Evolutionary conservation across 331 rosid species (phyloP).

Genomic region (Quercus phellos): DNA sequence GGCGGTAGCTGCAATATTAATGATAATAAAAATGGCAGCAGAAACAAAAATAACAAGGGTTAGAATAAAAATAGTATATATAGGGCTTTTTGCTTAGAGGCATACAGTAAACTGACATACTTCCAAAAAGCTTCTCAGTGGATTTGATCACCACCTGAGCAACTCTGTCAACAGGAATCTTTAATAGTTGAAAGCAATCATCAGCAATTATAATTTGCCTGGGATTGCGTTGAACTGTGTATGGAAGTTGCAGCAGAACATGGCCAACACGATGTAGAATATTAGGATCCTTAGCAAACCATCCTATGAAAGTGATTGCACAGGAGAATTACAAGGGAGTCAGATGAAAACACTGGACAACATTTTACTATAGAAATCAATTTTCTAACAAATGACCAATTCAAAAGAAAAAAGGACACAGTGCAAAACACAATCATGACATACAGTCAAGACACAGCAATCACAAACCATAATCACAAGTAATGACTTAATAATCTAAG

Average conservation of each 20-base stretch:
- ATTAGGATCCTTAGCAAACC: constrained; percentile 84
- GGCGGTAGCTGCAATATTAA: constrained; percentile 3
- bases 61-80: neutral
- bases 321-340: neutral
- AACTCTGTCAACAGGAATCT: constrained; percentile 65
- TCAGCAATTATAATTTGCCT: constrained; percentile 72
- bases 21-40: neutral
- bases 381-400: neutral
- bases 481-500: neutral
- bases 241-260: constrained; percentile 73
- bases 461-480: neutral
- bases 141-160: constrained; percentile 78
- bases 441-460: neutral
- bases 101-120: constrained; percentile 46
- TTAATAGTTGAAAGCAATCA: constrained; percentile 79
- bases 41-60: neutral
- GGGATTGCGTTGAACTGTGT: constrained; percentile 58
- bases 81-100: constrained; percentile 9
- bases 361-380: neutral
- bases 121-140: constrained; percentile 80
- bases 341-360: neutral
- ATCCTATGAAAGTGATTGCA: constrained; percentile 51
- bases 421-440: neutral
- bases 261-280: constrained; percentile 73
- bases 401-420: neutral